Evolutionary conservation across 345 rosid species (phyloP).

Genomic region (Eucalyptus microcorys): DNA sequence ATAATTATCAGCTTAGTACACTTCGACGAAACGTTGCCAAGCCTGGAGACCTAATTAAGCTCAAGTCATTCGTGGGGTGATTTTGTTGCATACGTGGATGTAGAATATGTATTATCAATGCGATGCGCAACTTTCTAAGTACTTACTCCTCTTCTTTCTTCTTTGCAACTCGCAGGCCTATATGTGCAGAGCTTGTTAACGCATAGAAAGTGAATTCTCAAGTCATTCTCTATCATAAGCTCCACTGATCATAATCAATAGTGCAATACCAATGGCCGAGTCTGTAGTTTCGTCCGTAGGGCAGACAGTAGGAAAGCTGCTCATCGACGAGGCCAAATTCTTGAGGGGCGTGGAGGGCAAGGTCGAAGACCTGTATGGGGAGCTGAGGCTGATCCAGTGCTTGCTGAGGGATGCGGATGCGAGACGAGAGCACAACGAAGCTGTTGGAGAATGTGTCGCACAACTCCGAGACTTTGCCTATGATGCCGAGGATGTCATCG

Average conservation of each 20-base stretch:
- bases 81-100: not conserved
- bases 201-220: not conserved
- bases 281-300: not conserved
- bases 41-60: not conserved
- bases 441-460: not conserved
- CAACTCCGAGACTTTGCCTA: not conserved
- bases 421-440: not conserved
- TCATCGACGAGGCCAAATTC: not conserved
- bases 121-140: not conserved
- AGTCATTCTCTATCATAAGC: not conserved
- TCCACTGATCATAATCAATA: rapidly evolving
- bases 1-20: not conserved
- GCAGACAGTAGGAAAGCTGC: not conserved
- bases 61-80: not conserved
- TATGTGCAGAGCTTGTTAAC: not conserved
- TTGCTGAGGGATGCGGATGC: constrained; percentile 4
- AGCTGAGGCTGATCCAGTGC: not conserved
- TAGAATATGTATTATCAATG: not conserved
- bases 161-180: not conserved
- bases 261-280: not conserved
- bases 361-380: not conserved
- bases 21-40: not conserved
- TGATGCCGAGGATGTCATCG: constrained; percentile 7
- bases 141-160: not conserved
- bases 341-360: not conserved